Evolutionary conservation across 2,329 filamentous ascomycete species (phyloP).

Genomic region (Bipolaris cookei): DNA sequence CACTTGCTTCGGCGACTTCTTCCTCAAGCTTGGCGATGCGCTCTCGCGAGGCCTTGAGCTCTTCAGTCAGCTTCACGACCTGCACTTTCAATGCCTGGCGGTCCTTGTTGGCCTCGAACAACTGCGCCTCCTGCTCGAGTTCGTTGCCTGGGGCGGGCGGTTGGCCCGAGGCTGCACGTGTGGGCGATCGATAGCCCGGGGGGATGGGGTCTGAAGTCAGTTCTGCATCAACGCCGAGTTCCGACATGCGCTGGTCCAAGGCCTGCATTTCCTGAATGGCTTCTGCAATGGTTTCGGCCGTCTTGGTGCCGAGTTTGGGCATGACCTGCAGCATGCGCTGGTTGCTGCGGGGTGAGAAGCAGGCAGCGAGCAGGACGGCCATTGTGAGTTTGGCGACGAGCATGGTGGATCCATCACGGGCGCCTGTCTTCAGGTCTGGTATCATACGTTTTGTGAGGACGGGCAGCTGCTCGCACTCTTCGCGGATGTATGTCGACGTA

Average conservation of each 20-base stretch:
- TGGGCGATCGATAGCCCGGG: slow-evolving; percentile 44
- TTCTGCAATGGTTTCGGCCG: slow-evolving; percentile 48
- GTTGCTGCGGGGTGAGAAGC: slow-evolving; percentile 57
- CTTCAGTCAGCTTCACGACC: slow-evolving; percentile 49
- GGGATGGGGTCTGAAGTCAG: slow-evolving; percentile 42
- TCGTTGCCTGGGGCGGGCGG: slow-evolving; percentile 44
- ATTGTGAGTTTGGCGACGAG: slow-evolving; percentile 54
- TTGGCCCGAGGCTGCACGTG: slow-evolving; percentile 38
- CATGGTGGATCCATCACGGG: slow-evolving; percentile 53
- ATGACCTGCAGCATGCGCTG: slow-evolving; percentile 55
- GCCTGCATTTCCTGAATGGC: slow-evolving; percentile 51
- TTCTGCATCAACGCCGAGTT: slow-evolving; percentile 45
- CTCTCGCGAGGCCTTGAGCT: slow-evolving; percentile 51
- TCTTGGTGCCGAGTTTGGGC: slow-evolving; percentile 45
- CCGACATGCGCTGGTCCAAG: slow-evolving; percentile 45
- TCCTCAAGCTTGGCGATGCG: slow-evolving; percentile 56
- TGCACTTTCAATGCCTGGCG: slow-evolving; percentile 53
- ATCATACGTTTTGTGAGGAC: slow-evolving; percentile 49
- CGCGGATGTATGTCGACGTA: slow-evolving; percentile 57
- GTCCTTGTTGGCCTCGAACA: slow-evolving; percentile 57
- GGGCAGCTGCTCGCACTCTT: slow-evolving; percentile 52
- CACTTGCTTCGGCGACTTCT: slow-evolving; percentile 55
- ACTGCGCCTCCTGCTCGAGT: slow-evolving; percentile 58
- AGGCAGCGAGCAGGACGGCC: slow-evolving; percentile 56
- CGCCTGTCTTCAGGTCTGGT: slow-evolving; percentile 58